Conservation (phyloP, 495 filamentous ascomycete species). For the Penicillium flavigenum region DNA sequence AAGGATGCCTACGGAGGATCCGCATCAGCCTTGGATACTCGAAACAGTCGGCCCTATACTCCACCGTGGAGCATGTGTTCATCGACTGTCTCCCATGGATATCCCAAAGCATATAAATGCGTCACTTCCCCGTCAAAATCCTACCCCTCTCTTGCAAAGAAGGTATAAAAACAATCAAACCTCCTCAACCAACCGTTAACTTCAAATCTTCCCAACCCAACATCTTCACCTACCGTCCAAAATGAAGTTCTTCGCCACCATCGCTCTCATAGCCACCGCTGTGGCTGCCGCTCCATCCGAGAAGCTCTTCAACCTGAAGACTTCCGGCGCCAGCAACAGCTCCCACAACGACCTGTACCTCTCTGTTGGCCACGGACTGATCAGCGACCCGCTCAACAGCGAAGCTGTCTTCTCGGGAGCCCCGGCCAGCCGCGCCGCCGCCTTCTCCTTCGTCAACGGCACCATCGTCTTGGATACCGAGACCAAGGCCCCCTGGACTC, state of each 20-base stretch:
- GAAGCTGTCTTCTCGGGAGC: conserved; percentile 21
- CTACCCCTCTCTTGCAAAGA: not conserved
- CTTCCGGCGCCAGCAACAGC: conserved; percentile 19
- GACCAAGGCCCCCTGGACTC: conserved; percentile 17
- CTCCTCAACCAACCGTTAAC: not conserved
- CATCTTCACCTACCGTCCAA: conserved; percentile 11
- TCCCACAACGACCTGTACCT: conserved; percentile 22
- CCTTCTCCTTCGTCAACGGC: conserved; percentile 21
- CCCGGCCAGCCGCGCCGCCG: conserved; percentile 10
- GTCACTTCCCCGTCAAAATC: not conserved
- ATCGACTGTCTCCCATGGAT: not conserved
- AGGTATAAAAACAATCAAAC: not conserved
- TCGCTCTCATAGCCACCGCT: conserved; percentile 22
- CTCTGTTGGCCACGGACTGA: conserved; percentile 11
- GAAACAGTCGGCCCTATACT: conserved; percentile 2
- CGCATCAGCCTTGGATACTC: not conserved
- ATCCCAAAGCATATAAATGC: conserved; percentile 6
- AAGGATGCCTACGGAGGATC: conserved; percentile 1
- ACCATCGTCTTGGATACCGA: conserved; percentile 15
- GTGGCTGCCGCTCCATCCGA: conserved; percentile 19
- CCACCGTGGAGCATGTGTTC: conserved; percentile 11
- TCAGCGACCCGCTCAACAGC: conserved; percentile 23
- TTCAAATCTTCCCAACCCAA: not conserved
- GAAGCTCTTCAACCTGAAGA: conserved; percentile 24
- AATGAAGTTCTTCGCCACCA: conserved; percentile 25